A percentile compares a stretch with the other conserved stretches of the same genome.
Evolutionary conservation across 108 stramenopile species (phyloP).

Genomic region (Cyclotella kingstonii): DNA sequence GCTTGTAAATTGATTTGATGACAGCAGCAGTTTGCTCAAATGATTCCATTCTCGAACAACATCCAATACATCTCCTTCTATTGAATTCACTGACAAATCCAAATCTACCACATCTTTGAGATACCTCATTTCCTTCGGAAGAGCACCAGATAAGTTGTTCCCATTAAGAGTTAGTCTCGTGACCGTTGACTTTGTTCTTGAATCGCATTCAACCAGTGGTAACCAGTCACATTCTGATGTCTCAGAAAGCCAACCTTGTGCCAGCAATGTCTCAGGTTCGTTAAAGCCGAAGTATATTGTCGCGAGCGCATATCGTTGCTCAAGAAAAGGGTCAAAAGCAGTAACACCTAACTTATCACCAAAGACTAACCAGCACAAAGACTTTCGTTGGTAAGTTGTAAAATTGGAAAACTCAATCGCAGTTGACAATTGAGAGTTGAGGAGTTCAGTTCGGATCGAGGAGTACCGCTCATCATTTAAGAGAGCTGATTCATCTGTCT

Average conservation of each 20-base stretch:
- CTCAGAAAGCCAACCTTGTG: slow-evolving; percentile 29
- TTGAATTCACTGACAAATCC: slow-evolving; percentile 17
- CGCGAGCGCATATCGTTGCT: slow-evolving; percentile 30
- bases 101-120: slow-evolving; percentile 18
- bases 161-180: slow-evolving; percentile 16
- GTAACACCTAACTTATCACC: slow-evolving; percentile 24
- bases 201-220: slow-evolving; percentile 31
- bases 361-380: slow-evolving; percentile 41
- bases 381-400: slow-evolving; percentile 36
- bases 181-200: slow-evolving; percentile 23
- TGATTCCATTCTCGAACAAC: slow-evolving; percentile 15
- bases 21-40: slow-evolving; percentile 14
- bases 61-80: slow-evolving; percentile 11
- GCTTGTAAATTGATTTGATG: slow-evolving; percentile 12
- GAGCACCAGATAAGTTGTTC: slow-evolving; percentile 14
- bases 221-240: slow-evolving; percentile 35
- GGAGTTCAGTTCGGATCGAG: slow-evolving; percentile 21
- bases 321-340: slow-evolving; percentile 24
- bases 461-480: slow-evolving; percentile 14
- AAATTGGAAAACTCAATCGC: slow-evolving; percentile 18
- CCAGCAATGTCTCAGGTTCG: slow-evolving; percentile 12
- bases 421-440: slow-evolving; percentile 24
- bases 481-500: slow-evolving; percentile 1
- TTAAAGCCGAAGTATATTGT: slow-evolving; percentile 32
- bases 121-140: slow-evolving; percentile 25